phyloP scores from a whole-genome alignment of 306 rosid species.

The Corylus americana region DNA sequence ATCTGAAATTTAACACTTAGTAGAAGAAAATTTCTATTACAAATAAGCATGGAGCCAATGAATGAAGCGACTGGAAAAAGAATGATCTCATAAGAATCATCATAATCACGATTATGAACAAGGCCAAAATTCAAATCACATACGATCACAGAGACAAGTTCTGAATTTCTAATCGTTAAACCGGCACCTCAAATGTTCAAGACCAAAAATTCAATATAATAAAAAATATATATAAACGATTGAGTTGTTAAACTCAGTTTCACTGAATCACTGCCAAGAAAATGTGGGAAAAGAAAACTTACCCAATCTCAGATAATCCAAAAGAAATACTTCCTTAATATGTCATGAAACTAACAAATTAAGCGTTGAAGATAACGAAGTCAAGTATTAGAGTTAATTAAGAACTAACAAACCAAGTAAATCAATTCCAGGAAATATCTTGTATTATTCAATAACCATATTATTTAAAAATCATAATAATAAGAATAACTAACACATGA shows the following conservation, averaged over 20 bases:
- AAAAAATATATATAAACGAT: not conserved
- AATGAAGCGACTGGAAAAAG: not conserved
- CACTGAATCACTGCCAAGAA: not conserved
- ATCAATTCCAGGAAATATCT: not conserved
- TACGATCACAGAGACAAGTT: not conserved
- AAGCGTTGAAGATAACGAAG: not conserved
- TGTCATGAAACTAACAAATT: not conserved
- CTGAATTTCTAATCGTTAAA: not conserved
- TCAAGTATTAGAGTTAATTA: not conserved
- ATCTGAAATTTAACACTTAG: not conserved
- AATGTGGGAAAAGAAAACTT: not conserved
- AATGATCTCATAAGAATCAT: not conserved
- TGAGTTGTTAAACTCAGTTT: not conserved
- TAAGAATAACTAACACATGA: not conserved
- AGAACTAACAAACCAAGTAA: not conserved
- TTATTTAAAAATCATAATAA: not conserved
- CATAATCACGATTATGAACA: not conserved
- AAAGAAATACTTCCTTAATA: not conserved
- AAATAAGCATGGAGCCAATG: not conserved
- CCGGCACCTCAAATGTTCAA: not conserved
- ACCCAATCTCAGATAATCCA: not conserved
- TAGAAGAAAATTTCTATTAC: not conserved
- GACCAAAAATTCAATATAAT: not conserved
- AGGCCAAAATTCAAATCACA: not conserved
- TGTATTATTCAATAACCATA: not conserved